phyloP scores from a whole-genome alignment of 345 rosid species.

The Eucalyptus lansdowneana region DNA sequence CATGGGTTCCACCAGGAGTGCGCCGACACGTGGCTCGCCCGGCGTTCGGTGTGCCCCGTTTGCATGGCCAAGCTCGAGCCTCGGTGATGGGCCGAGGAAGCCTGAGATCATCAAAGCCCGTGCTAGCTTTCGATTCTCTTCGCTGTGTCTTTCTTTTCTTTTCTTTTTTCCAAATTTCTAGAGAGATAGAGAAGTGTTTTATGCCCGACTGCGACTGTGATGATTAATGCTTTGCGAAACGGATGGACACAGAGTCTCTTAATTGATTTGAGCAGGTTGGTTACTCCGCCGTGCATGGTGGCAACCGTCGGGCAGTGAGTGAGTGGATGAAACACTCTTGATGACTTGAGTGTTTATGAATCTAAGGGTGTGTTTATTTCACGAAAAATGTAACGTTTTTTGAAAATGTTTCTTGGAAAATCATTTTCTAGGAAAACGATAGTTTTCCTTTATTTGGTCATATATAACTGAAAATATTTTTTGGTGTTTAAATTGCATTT shows the following conservation, averaged over 20 bases:
- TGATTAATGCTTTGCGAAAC: not conserved
- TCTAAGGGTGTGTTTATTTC: too few relatives aligned
- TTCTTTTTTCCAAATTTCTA: not conserved
- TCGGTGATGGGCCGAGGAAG: too few relatives aligned
- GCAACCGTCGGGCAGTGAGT: not conserved
- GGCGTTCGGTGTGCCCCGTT: constrained; percentile 42
- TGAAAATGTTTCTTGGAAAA: fast-evolving
- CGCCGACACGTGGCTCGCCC: constrained; percentile 70
- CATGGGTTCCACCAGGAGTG: constrained; percentile 78
- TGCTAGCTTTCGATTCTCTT: not conserved
- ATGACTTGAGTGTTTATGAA: too few relatives aligned
- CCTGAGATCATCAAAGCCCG: too few relatives aligned
- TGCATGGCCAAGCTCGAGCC: too few relatives aligned
- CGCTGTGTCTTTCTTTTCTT: not conserved
- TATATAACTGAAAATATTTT: too few relatives aligned
- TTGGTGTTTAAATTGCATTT: too few relatives aligned
- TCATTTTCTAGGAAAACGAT: too few relatives aligned
- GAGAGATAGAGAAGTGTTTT: not conserved
- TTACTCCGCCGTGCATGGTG: not conserved
- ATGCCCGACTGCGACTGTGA: too few relatives aligned
- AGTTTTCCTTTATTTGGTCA: too few relatives aligned
- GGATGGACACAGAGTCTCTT: not conserved
- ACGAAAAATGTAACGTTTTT: too few relatives aligned
- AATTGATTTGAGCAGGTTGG: not conserved
- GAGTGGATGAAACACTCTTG: not conserved